Base-by-base conservation (phyloP, 495 filamentous ascomycete genomes). In the Lophiotrema nucula region DNA sequence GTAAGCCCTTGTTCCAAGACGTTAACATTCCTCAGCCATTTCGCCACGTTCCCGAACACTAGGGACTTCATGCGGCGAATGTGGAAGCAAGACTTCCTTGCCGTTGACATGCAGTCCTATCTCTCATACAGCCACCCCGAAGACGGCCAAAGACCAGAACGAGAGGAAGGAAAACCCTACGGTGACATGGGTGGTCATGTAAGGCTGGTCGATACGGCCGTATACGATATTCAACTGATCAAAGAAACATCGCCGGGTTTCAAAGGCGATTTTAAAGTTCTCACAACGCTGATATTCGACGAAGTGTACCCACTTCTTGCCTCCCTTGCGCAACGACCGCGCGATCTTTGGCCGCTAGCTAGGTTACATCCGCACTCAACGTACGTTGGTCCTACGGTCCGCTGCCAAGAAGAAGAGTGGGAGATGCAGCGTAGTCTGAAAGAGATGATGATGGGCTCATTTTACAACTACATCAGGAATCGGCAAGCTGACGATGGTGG, bases 371-470 rank as follows among this genome's bases (percentile, higher is more conserved):
- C 55, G 22, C 13, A 16, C 1, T 24, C 47, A 37, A 22, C 51
- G 21, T 58, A 58, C 39, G 55, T 66, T n/a, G 59, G 63, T 3
- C 59, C 19, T 0, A 31, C 46, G 22, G 16, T 33, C n/a, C 26
- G 10, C 5, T n/a, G 37, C 3, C 53, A 47, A 18, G 47, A 52
- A 18, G 52, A 53, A 41, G 48, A 48, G 19, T 59, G 50, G 45
- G 62, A 64, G 19, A 58, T 28, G 31, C 31, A 35, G 15, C 8
- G 31, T 8, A 8, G 15, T 8, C 15, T 35, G 31, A 35, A 35
- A 15, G 31, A 8, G 15, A 35, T 8, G 8, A 35, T 35, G 31
- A 8, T 35, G 15, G 31, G 31, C 8, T 8, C 31, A 8, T 35
- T 35, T 15, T 35, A 35, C 31, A 35, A 35, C 31, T 15, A 35